phyloP scores from a whole-genome alignment of 1,139 yeast genomes.

The Zygosaccharomyces sapae region DNA sequence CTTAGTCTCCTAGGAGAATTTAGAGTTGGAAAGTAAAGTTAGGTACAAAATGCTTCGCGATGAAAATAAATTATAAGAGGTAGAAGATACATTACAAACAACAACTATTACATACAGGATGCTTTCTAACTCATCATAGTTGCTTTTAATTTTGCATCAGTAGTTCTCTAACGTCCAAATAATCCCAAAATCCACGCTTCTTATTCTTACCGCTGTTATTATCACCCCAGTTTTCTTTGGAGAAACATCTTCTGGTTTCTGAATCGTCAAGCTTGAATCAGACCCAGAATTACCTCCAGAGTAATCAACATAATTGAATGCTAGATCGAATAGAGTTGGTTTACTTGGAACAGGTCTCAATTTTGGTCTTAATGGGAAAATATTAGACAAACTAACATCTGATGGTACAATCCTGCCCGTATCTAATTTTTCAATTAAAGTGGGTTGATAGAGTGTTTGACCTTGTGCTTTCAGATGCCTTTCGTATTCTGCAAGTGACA shows the following conservation, averaged over 20 bases:
- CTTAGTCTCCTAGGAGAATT: neutral
- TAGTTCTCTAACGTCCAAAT: slow-evolving; percentile 39
- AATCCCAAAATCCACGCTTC: slow-evolving; percentile 49
- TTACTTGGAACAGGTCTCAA: slow-evolving; percentile 63
- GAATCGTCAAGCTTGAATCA: neutral
- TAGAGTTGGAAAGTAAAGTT: neutral
- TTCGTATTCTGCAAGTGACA: slow-evolving; percentile 34
- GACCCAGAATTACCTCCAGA: slow-evolving; percentile 22
- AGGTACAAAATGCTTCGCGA: neutral
- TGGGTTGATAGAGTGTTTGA: slow-evolving; percentile 16
- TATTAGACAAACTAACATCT: slow-evolving; percentile 39
- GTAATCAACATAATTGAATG: slow-evolving; percentile 71
- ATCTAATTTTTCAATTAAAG: slow-evolving; percentile 50
- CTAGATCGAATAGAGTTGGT: slow-evolving; percentile 88
- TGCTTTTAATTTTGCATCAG: too few species aligned
- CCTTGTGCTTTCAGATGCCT: slow-evolving; percentile 16
- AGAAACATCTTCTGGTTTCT: slow-evolving; percentile 2
- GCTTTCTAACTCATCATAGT: too few species aligned
- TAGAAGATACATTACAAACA: too few species aligned
- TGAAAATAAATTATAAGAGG: too few species aligned
- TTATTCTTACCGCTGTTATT: slow-evolving; percentile 26
- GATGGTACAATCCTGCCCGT: slow-evolving; percentile 38
- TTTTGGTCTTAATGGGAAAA: slow-evolving; percentile 49
- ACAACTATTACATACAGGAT: too few species aligned
- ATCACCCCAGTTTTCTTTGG: slow-evolving; percentile 8